Evolutionary conservation across 306 rosid genomes (phyloP).

Genomic region (Acacia melanoxylon): DNA sequence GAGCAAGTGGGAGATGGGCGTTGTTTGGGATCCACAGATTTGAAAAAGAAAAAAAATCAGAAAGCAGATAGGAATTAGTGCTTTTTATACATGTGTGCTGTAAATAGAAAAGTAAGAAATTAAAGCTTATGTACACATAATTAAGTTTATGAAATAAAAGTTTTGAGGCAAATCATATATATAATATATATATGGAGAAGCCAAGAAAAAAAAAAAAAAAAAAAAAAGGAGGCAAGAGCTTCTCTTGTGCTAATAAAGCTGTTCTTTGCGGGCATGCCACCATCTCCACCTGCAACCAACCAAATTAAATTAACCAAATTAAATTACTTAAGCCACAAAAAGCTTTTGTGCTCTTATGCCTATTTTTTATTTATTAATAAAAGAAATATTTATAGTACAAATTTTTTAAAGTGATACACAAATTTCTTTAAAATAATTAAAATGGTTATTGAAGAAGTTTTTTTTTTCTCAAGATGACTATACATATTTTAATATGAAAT

Average conservation of each 20-base stretch:
- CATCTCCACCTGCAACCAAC: conserved; percentile 82
- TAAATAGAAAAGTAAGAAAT: neutral
- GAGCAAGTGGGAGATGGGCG: neutral
- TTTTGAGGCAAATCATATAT: too few species aligned
- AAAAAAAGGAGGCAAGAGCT: neutral
- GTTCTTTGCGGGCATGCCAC: conserved; percentile 77
- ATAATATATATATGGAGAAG: too few species aligned
- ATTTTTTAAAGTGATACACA: too few species aligned
- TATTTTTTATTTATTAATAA: too few species aligned
- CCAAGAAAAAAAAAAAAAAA: too few species aligned
- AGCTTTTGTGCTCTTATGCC: neutral
- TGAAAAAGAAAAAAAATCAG: neutral
- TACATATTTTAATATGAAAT: too few species aligned
- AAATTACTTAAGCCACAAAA: neutral
- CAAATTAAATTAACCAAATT: neutral
- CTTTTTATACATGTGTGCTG: neutral
- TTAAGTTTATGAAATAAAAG: neutral
- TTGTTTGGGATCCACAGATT: neutral
- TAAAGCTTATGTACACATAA: neutral
- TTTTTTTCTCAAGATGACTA: too few species aligned
- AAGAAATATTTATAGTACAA: too few species aligned
- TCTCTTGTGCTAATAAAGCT: conserved; percentile 56
- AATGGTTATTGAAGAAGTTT: too few species aligned
- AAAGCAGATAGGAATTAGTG: neutral
- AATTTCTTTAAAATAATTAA: too few species aligned